phyloP scores from a whole-genome alignment of 148 eudicot species.

The Rhododendron ovatum region DNA sequence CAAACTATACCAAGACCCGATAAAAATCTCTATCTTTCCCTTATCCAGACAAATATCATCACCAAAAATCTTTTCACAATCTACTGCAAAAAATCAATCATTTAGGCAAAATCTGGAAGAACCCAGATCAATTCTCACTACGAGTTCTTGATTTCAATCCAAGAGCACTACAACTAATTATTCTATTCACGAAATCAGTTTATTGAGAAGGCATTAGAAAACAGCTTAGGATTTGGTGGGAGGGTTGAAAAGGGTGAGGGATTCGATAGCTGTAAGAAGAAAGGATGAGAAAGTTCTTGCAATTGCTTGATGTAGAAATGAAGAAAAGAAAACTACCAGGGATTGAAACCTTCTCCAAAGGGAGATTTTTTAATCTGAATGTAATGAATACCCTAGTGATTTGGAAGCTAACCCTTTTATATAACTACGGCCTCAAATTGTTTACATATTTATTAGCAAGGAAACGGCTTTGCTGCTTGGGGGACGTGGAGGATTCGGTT shows the following conservation, averaged over 20 bases:
- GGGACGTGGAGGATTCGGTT: too few relatives aligned
- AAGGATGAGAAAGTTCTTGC: conserved; percentile 17
- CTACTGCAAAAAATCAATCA: neutral
- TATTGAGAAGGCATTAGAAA: neutral
- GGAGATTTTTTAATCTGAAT: neutral
- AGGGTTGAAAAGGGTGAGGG: conserved; percentile 1
- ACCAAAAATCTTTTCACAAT: neutral
- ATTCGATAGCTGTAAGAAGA: conserved; percentile 5
- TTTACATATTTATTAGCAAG: too few relatives aligned
- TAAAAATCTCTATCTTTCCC: neutral
- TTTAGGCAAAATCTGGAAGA: neutral
- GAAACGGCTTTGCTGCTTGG: too few relatives aligned
- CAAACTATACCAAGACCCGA: neutral
- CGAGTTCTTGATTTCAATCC: neutral
- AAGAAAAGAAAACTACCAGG: neutral
- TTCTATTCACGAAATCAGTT: neutral
- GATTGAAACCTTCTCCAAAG: neutral
- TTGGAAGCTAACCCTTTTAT: neutral
- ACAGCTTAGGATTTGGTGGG: neutral
- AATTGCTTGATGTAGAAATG: conserved; percentile 19
- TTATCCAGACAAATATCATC: neutral
- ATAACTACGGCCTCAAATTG: neutral
- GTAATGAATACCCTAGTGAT: neutral
- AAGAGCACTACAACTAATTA: neutral
- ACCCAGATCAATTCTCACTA: conserved; percentile 18